Percentiles rank a stretch among this genome's conserved stretches.
These are phyloP conservation scores for Fragilariopsis cylindrus DNA, from an alignment of 108 stramenopile species.

Conservation along the genomic window DNA sequence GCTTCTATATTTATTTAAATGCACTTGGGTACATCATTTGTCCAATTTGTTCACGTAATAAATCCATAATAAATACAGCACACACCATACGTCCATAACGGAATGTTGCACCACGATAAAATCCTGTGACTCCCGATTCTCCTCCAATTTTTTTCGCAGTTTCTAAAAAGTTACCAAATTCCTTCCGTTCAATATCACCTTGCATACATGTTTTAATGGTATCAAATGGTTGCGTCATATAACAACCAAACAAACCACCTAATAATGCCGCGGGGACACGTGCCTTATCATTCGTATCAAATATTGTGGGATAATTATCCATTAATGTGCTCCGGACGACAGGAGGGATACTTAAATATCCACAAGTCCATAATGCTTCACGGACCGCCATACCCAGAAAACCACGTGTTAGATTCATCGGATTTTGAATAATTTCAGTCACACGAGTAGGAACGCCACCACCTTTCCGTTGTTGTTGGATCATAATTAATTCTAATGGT, in stretches of 20 bases:
- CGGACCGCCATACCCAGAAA: slow-evolving; percentile 82
- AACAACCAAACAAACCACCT: slow-evolving; percentile 89
- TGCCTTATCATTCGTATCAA: slow-evolving; percentile 84
- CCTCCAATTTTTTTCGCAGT: slow-evolving; percentile 61
- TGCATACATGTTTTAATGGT: slow-evolving; percentile 96
- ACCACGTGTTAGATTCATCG: slow-evolving; percentile 72
- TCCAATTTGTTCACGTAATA: slow-evolving; percentile 61
- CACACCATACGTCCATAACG: slow-evolving; percentile 91
- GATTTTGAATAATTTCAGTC: slow-evolving; percentile 54
- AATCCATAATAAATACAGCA: slow-evolving; percentile 93
- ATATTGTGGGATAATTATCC: slow-evolving; percentile 72
- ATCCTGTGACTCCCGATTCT: slow-evolving; percentile 78
- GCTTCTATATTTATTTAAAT: slow-evolving; percentile 19
- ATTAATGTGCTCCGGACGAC: slow-evolving; percentile 77
- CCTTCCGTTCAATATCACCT: slow-evolving; percentile 87
- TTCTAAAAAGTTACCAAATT: slow-evolving; percentile 73
- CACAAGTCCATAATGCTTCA: slow-evolving; percentile 91
- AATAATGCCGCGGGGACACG: slow-evolving; percentile 86
- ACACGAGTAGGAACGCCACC: slow-evolving; percentile 51
- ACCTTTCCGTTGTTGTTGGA: slow-evolving; percentile 95
- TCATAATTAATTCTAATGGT: slow-evolving; percentile 94
- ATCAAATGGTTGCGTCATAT: slow-evolving; percentile 89
- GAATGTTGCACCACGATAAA: slow-evolving; percentile 91
- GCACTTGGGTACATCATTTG: slow-evolving; percentile 59
- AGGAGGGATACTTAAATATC: slow-evolving; percentile 89